A percentile compares a stretch with the other conserved stretches of the same genome.
phyloP scores from a whole-genome alignment of 2,329 filamentous ascomycete genomes.

The Helminthosporium solani region DNA sequence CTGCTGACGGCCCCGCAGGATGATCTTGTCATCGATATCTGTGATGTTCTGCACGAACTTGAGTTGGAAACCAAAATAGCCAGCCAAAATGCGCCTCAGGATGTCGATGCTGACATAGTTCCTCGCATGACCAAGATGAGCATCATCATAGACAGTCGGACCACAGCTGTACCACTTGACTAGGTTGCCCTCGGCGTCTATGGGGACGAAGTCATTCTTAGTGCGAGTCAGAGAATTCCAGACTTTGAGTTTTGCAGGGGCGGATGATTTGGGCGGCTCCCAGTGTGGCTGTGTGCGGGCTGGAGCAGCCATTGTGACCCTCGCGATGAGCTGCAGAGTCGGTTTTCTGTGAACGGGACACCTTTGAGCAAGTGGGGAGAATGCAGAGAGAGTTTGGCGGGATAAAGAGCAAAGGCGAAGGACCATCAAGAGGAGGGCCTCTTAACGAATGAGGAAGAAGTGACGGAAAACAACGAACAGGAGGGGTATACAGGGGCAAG shows the following conservation, averaged over 20 bases:
- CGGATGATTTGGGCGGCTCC: slow-evolving; percentile 38
- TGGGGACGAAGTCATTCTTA: slow-evolving; percentile 73
- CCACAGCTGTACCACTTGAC: slow-evolving; percentile 89
- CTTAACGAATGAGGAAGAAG: slow-evolving; percentile 14
- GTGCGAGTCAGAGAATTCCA: slow-evolving; percentile 78
- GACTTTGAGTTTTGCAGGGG: slow-evolving; percentile 64
- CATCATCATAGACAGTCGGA: slow-evolving; percentile 81
- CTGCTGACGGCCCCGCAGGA: slow-evolving; percentile 69
- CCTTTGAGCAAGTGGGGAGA: slow-evolving; percentile 21
- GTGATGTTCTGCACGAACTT: slow-evolving; percentile 94
- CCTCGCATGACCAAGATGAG: slow-evolving; percentile 78
- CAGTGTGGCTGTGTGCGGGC: slow-evolving; percentile 43
- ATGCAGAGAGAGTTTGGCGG: slow-evolving; percentile 26
- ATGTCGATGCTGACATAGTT: slow-evolving; percentile 94
- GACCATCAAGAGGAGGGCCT: slow-evolving; percentile 34
- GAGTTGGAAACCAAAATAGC: slow-evolving; percentile 81
- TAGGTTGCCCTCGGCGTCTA: slow-evolving; percentile 65
- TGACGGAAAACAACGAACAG: slow-evolving; percentile 14
- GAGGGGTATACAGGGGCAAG: too few relatives aligned
- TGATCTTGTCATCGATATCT: slow-evolving; percentile 59
- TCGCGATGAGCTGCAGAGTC: slow-evolving; percentile 12
- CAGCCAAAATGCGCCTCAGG: slow-evolving; percentile 74
- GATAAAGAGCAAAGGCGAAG: slow-evolving; percentile 27
- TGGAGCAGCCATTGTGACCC: slow-evolving; percentile 35
- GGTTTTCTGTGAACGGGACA: slow-evolving; percentile 17